Evolutionary conservation across 2,329 filamentous ascomycete species (phyloP).

Genomic region (Colletotrichum camelliae): DNA sequence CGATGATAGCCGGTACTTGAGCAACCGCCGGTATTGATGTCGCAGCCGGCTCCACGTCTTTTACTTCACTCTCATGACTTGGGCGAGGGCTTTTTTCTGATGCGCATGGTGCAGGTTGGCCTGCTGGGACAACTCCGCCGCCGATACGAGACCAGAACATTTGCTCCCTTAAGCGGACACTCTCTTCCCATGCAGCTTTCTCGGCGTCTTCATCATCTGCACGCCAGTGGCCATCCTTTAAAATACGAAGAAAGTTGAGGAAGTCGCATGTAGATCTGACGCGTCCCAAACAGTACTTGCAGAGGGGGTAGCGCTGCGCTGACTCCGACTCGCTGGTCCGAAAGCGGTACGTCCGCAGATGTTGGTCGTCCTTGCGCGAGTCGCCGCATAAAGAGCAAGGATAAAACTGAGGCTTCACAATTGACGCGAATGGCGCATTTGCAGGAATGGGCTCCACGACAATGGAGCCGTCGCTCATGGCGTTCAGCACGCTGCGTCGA

Average conservation of each 20-base stretch:
- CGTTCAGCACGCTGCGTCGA: slow-evolving; percentile 80
- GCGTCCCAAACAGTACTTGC: slow-evolving; percentile 83
- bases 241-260: slow-evolving; percentile 86
- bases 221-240: slow-evolving; percentile 92
- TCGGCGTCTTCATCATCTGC: slow-evolving; percentile 84
- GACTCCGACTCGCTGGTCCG: slow-evolving; percentile 85
- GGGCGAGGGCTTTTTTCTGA: slow-evolving; percentile 19
- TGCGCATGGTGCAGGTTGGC: slow-evolving; percentile 29
- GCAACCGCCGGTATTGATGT: background rate
- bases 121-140: slow-evolving; percentile 82
- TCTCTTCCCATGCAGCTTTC: slow-evolving; percentile 93
- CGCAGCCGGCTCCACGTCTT: background rate
- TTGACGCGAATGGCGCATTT: slow-evolving; percentile 52
- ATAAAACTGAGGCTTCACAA: slow-evolving; percentile 60
- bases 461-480: slow-evolving; percentile 83
- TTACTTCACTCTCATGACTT: slow-evolving; percentile 19
- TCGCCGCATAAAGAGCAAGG: slow-evolving; percentile 93
- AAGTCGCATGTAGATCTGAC: slow-evolving; percentile 92
- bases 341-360: slow-evolving; percentile 86
- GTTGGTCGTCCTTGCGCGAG: slow-evolving; percentile 69
- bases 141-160: slow-evolving; percentile 98
- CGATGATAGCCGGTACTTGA: background rate
- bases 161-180: slow-evolving; percentile 84
- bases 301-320: slow-evolving; percentile 88
- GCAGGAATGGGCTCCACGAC: slow-evolving; percentile 87